Evolutionary conservation across 2,329 filamentous ascomycete species (phyloP).

Genomic region (Pyricularia sp.): DNA sequence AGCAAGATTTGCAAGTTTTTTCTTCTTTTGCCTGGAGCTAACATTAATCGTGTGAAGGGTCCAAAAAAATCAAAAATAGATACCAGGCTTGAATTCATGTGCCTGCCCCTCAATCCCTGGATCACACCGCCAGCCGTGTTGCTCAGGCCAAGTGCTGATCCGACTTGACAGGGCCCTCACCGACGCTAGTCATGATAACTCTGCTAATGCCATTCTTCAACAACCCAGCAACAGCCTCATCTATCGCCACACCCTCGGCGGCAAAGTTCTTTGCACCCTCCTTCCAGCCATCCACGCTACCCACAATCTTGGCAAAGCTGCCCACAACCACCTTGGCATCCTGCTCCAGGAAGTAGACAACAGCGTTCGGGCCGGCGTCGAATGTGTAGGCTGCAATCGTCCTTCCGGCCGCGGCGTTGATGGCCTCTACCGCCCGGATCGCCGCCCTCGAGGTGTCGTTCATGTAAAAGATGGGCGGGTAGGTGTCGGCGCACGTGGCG

Average conservation of each 20-base stretch:
- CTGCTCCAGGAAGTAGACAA: conserved; percentile 88
- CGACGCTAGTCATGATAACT: conserved; percentile 85
- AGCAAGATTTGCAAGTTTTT: neutral
- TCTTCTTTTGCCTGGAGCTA: neutral
- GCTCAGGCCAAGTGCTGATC: conserved; percentile 67
- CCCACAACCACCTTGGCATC: conserved; percentile 66
- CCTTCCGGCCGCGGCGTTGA: conserved; percentile 73
- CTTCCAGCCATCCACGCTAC: conserved; percentile 63
- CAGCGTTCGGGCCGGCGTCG: conserved; percentile 92
- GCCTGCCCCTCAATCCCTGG: neutral
- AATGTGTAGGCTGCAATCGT: conserved; percentile 91
- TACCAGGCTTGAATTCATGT: neutral
- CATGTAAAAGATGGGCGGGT: conserved; percentile 97
- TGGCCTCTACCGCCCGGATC: conserved; percentile 78
- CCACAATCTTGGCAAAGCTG: conserved; percentile 61
- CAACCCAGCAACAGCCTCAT: conserved; percentile 53
- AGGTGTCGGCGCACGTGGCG: conserved; percentile 86
- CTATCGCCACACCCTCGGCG: conserved; percentile 44
- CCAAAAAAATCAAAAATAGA: neutral
- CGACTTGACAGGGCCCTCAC: conserved; percentile 76
- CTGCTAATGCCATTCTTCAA: conserved; percentile 75
- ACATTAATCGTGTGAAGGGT: neutral
- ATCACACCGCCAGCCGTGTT: conserved; percentile 41
- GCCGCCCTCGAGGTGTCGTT: conserved; percentile 87
- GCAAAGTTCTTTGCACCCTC: conserved; percentile 40